Evolutionary conservation across 768 basidiomycete species (phyloP).

Genomic region (Amyloporia xantha): DNA sequence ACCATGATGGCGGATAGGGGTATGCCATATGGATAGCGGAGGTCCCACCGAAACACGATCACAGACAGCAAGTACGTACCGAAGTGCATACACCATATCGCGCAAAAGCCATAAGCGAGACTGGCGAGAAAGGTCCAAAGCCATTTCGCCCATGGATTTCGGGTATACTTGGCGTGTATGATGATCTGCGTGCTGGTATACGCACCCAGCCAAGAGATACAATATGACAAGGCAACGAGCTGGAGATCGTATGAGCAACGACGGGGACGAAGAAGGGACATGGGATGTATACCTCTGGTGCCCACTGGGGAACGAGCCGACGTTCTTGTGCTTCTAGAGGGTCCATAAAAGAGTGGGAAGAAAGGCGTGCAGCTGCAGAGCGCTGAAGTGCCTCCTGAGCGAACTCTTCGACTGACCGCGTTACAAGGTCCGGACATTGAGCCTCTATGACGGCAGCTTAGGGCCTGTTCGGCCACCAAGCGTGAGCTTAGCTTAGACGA

Average conservation of each 20-base stretch:
- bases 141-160: slow-evolving; percentile 13
- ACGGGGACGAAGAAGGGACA: neutral
- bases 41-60: too few relatives aligned
- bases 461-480: too few relatives aligned
- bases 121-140: slow-evolving; percentile 23
- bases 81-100: slow-evolving; percentile 27
- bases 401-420: too few relatives aligned
- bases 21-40: too few relatives aligned
- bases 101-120: slow-evolving; percentile 23
- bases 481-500: too few relatives aligned
- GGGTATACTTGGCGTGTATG: slow-evolving; percentile 25
- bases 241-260: slow-evolving; percentile 4
- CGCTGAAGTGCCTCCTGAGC: too few relatives aligned
- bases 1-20: too few relatives aligned
- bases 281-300: slow-evolving; percentile 15
- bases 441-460: too few relatives aligned
- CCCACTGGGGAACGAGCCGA: slow-evolving; percentile 20
- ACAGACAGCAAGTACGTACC: slow-evolving; percentile 12
- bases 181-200: slow-evolving; percentile 26
- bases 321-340: neutral
- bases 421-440: too few relatives aligned
- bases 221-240: slow-evolving; percentile 23
- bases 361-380: too few relatives aligned
- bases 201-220: slow-evolving; percentile 25
- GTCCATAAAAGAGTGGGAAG: neutral